Evolutionary conservation across 2,329 filamentous ascomycete genomes (phyloP).

Genomic region (Alternaria longipes): DNA sequence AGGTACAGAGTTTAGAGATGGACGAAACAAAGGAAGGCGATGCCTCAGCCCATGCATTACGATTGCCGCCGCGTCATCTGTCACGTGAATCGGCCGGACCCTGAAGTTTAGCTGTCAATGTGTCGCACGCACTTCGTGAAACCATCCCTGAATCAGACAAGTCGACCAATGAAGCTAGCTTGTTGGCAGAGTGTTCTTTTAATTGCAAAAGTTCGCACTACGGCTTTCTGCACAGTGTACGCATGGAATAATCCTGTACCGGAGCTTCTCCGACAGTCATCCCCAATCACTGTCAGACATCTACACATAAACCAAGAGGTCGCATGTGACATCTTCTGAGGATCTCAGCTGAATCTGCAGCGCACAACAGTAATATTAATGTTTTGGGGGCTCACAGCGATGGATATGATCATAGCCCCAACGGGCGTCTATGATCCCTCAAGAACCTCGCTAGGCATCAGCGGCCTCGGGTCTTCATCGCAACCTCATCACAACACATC

Average conservation of each 20-base stretch:
- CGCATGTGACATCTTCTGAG: background rate
- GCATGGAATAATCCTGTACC: background rate
- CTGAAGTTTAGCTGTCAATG: slow-evolving; percentile 14
- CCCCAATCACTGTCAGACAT: background rate
- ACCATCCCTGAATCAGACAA: slow-evolving; percentile 12
- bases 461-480: background rate
- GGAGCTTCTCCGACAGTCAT: background rate
- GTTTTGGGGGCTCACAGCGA: background rate
- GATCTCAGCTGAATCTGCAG: background rate
- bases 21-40: slow-evolving; percentile 25
- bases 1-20: slow-evolving; percentile 23
- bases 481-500: background rate
- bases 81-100: slow-evolving; percentile 20
- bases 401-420: background rate
- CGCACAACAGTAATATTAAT: background rate
- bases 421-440: background rate
- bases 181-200: background rate
- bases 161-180: background rate
- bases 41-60: slow-evolving; percentile 19
- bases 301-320: background rate
- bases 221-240: background rate
- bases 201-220: background rate
- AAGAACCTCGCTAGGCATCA: background rate
- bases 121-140: slow-evolving; percentile 17
- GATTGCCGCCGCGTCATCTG: slow-evolving; percentile 19